Base-by-base conservation (phyloP, 2,329 filamentous ascomycete genomes). In the Ophiobolus disseminans region DNA sequence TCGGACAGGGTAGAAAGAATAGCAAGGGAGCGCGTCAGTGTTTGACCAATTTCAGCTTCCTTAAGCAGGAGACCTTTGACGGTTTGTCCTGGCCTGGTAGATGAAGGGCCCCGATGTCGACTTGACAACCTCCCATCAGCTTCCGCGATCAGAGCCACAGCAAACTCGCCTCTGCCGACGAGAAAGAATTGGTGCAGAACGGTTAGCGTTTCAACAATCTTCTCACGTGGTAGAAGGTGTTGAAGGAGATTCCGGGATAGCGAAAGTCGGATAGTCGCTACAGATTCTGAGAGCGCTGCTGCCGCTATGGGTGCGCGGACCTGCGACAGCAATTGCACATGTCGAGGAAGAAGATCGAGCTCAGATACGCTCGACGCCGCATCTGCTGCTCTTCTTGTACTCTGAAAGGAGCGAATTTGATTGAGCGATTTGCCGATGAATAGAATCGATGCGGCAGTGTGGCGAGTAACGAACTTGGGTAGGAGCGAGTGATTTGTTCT, bases 381-480 rank as follows among this genome's bases (percentile, higher is more conserved):
- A 21, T 55, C 53, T 19, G 69, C 65, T 6, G 65, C 60, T 22
- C 68, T 68, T 20, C 65, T 60, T 10, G 66, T 49, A 52, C 68
- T 45, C 6, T 63, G 61, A 34, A 73, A 45, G 59, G 76, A 53
- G 40, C 88, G 82, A 45, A 96, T 88, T 58, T 96, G 90, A 60
- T 95, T 91, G 37, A 97, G 78, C 0, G 91, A 95, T 57, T 89
- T 89, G 9, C 94, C 94, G 53, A 97, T 88, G 66, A 97, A 97
- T 4, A 97, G 77, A 70, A 97, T 90, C 0, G 92, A 96, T 3
- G 84, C 81, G 6, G 90, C 91, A 1, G 90, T 89, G 4, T 86
- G 76, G 0, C 82, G 72, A 0, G 86, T 86, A 5, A 97, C 90
- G 66, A 96, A 96, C 10, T 84, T 85, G 0, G 94, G 94, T 2